Evolutionary conservation across 1,139 yeast genomes (phyloP), one percentile per base, ranked within the genome.

Genomic region (Lodderomyces oxycetoniae): DNA sequence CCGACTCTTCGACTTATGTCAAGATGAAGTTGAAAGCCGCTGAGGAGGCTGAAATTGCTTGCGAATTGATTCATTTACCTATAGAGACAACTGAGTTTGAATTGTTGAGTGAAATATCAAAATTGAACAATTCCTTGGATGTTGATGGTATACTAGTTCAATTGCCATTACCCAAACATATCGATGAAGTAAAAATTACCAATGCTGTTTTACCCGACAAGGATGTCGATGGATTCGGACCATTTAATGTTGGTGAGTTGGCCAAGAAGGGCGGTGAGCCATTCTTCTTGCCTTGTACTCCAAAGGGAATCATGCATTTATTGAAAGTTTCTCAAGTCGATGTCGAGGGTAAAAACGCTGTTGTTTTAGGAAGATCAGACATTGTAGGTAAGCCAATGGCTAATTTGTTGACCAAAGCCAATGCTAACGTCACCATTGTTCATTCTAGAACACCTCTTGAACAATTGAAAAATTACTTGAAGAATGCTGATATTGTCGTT

Each of bases 221-320:
- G 65, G 99, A 91, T 52, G 96, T 93, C 32, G 99, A 91, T 55
- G 99, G 98, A 1, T 91, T 91, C 53, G 95, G 93, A 34, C 83
- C 94, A 31, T 73, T 61, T 57, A 93, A 91, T 59, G 83, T 86
- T 35, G 97, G 97, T 37, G 97, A 91, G 61, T 73, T 91, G 47
- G 79, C 89, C 51, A 89, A 89, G 63, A 82, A 82, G 48, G 85
- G 86, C 37, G 98, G 98, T 34, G 59, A 72, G 25, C 98, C 98
- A 15, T 58, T 63, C 41, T 91, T 86, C 59, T 69, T 85, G 48
- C 98, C 99, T 23, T 91, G 98, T 63, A 91, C 99, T 28, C 98
- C 99, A 37, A 79, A 86, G 65, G 99, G 98, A 29, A 80, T 89
- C 53, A 78, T 91, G 67, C 82, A 78, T 48, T 70, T 91, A 48